Evolutionary conservation across 106 monocot species (phyloP), one percentile per base, ranked within the genome.

Genomic region (Dendrobium chrysotoxum): DNA sequence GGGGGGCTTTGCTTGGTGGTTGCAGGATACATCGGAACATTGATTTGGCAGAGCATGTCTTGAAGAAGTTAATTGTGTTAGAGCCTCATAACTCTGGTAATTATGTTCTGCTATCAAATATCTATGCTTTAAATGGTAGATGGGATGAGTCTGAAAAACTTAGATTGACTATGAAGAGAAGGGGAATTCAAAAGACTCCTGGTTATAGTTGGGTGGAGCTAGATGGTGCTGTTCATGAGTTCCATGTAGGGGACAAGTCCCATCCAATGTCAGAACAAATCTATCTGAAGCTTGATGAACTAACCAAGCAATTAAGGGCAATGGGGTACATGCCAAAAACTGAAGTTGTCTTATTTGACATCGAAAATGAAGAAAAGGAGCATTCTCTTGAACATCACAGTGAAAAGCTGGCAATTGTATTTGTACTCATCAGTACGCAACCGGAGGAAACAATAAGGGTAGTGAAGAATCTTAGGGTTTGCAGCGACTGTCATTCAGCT

Each of bases 391-490:
- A 82, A 39, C 68, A 86, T 67, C 89, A 89, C 28, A 89, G 86
- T 75, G 89, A 89, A 71, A 89, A 89, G 72, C 35, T 89, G 73
- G 89, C 89, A 20, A 82, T 89, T 82, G 86, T 86, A 40, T 89
- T 89, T 75, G 79, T 66, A 39, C 86, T 89, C 0, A 67, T 84
- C 18, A 78, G 47, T 68, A 80, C 78, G 15, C 39, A 21, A 10
- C 77, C 81, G 5, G 84, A 89, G 2, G 66, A 84, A 1, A 85
- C 87, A 2, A 91, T 94, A 64, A 79, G 91, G 16, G 88, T 94
- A 17, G 91, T 89, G 76, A 94, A 94, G 86, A 94, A 94, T 77
- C 91, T 94, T 39, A 80, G 93, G 39, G 86, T 94, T n/a, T 91
- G 93, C 66, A 83, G 81, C 65, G 93, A 94, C 75, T 93, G 93